Conservation (phyloP, 139 green algal genomes). For the Chlorella sorokiniana region DNA sequence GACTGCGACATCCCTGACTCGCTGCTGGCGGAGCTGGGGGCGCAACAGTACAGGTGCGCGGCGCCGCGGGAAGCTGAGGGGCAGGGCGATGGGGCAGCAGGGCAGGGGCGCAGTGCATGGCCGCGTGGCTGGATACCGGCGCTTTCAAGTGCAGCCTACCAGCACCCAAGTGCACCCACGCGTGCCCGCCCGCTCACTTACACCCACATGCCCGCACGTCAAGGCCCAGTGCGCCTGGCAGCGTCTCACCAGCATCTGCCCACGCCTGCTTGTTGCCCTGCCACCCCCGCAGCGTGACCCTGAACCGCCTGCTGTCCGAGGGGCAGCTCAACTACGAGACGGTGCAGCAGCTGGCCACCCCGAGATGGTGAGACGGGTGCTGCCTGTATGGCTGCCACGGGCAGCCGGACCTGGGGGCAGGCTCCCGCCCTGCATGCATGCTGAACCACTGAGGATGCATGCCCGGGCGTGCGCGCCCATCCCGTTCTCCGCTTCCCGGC, state of each 20-base stretch:
- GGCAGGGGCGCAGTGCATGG: too few species aligned
- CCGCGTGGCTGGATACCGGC: too few species aligned
- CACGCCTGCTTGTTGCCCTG: neutral
- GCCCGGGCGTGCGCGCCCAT: too few species aligned
- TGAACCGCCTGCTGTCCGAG: conserved; percentile 40
- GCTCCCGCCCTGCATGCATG: too few species aligned
- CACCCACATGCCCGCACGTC: too few species aligned
- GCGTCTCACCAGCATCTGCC: neutral
- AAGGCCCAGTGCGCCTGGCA: too few species aligned
- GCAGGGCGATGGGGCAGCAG: neutral
- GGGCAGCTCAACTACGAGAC: conserved; percentile 47
- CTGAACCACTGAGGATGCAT: too few species aligned
- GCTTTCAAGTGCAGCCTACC: neutral
- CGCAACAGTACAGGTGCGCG: conserved; percentile 50
- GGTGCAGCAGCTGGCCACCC: conserved; percentile 54
- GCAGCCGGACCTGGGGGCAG: neutral
- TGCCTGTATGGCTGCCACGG: too few species aligned
- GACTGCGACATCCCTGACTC: conserved; percentile 51
- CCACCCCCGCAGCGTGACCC: conserved; percentile 2
- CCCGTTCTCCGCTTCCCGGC: neutral
- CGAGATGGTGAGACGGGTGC: conserved; percentile 26
- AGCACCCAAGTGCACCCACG: neutral
- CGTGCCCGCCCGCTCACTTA: neutral
- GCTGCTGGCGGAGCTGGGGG: conserved; percentile 46
- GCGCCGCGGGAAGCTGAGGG: neutral